Evolutionary conservation across 2,329 filamentous ascomycete species (phyloP).

Genomic region (Fusarium coffeatum): DNA sequence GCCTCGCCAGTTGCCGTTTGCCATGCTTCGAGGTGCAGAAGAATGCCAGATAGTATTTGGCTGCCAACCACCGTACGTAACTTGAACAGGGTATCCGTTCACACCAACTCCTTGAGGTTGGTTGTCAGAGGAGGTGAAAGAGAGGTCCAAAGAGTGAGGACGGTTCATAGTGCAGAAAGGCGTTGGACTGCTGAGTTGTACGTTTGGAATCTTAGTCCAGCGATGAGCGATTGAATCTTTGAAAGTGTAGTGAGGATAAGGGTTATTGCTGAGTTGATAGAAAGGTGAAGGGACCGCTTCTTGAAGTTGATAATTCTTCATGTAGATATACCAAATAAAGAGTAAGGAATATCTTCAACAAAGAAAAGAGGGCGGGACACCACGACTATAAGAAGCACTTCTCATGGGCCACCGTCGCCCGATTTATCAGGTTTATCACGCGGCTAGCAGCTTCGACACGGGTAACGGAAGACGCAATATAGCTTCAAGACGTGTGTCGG

Average conservation of each 20-base stretch:
- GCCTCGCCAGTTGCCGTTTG: slow-evolving; percentile 40
- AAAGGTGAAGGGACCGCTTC: not conserved
- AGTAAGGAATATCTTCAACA: not conserved
- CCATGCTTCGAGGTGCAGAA: slow-evolving; percentile 38
- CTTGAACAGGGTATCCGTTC: slow-evolving; percentile 15
- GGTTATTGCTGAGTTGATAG: slow-evolving; percentile 2
- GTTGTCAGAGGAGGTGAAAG: slow-evolving; percentile 5
- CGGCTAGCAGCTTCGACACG: slow-evolving; percentile 29
- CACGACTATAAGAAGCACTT: slow-evolving; percentile 12
- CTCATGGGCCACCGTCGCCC: not conserved
- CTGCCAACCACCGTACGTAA: slow-evolving; percentile 27
- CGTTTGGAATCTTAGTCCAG: not conserved
- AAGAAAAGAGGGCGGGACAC: not conserved
- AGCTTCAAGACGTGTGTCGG: slow-evolving; percentile 28
- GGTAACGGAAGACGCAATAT: slow-evolving; percentile 36
- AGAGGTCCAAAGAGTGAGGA: slow-evolving; percentile 13
- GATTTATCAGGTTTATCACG: slow-evolving; percentile 3
- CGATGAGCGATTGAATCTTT: slow-evolving; percentile 5
- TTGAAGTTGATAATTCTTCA: slow-evolving; percentile 6
- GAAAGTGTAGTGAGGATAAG: not conserved
- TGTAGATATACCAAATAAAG: not conserved
- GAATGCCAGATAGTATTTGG: slow-evolving; percentile 17
- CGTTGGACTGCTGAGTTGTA: not conserved
- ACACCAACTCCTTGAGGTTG: not conserved
- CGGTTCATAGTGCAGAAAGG: not conserved